These are phyloP conservation scores for Cyclotella baltica DNA, from an alignment of 108 stramenopile species.

Conservation along the genomic window DNA sequence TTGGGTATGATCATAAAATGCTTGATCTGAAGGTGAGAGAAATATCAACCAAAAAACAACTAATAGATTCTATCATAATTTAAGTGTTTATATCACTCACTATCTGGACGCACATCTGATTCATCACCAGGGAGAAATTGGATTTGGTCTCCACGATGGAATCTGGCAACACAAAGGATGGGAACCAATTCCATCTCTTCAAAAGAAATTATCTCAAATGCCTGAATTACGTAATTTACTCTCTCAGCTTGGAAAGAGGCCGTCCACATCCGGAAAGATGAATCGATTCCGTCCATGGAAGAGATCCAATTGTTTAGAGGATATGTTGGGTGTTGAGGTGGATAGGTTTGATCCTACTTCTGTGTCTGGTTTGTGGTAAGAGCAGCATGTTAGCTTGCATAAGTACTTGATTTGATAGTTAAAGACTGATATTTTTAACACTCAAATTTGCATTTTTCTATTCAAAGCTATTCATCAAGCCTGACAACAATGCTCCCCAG, in stretches of 20 bases:
- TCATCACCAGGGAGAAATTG: conserved; percentile 24
- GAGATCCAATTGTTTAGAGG: conserved; percentile 42
- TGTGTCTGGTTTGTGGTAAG: conserved; percentile 50
- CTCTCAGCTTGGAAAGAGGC: conserved; percentile 59
- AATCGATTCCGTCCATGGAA: conserved; percentile 64
- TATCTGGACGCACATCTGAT: not conserved
- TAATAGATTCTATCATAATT: not conserved
- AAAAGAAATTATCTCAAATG: conserved; percentile 56
- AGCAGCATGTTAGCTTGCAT: not conserved
- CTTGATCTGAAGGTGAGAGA: conserved; percentile 41
- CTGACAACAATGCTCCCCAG: conserved; percentile 79
- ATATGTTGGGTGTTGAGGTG: conserved; percentile 65
- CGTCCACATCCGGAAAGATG: conserved; percentile 61
- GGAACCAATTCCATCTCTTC: conserved; percentile 61
- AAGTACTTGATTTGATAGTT: not conserved
- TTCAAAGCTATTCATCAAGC: conserved; percentile 58
- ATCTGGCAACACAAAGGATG: conserved; percentile 77
- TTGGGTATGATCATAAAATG: conserved; percentile 73
- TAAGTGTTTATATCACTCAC: not conserved
- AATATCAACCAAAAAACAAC: not conserved
- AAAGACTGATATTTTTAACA: not conserved
- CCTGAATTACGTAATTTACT: conserved; percentile 65
- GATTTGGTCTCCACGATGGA: conserved; percentile 76
- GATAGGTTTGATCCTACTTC: conserved; percentile 64
- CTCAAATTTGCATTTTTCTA: not conserved